Conservation (phyloP, 192 early-diverging fungal species). For the Chytriomyces sp. region DNA sequence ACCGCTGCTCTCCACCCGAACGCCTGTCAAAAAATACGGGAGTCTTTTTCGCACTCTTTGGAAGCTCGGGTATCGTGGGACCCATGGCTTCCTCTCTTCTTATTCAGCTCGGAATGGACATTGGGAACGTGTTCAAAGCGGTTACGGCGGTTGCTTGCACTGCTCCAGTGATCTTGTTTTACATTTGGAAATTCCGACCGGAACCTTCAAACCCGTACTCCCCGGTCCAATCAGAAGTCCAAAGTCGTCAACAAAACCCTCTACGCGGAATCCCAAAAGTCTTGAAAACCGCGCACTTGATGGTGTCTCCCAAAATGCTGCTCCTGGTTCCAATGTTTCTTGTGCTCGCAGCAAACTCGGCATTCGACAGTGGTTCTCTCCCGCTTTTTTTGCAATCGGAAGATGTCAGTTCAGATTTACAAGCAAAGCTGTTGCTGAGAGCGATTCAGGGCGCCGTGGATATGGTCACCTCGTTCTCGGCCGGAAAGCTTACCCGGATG, state of each 20-base stretch:
- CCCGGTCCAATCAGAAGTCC: too few species aligned
- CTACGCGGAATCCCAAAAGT: not conserved
- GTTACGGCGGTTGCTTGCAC: conserved; percentile 14
- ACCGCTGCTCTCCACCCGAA: not conserved
- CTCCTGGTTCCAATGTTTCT: conserved; percentile 16
- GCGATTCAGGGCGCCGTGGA: not conserved
- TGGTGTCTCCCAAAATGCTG: conserved; percentile 14
- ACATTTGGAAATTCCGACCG: conserved; percentile 5
- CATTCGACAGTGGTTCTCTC: conserved; percentile 20
- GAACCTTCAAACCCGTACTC: conserved; percentile 28
- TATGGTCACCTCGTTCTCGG: not conserved
- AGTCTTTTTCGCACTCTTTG: conserved; percentile 16
- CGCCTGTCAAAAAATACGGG: conserved; percentile 13
- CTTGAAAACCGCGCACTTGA: conserved; percentile 18
- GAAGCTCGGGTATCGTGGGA: conserved; percentile 16
- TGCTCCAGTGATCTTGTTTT: conserved; percentile 8
- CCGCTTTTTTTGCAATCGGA: conserved; percentile 13
- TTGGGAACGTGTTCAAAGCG: conserved; percentile 20
- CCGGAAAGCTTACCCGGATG: not conserved
- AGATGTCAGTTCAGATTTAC: not conserved
- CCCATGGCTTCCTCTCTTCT: conserved; percentile 11
- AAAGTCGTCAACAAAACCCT: not conserved
- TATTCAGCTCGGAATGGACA: conserved; percentile 19
- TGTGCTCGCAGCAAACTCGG: conserved; percentile 4
- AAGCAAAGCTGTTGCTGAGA: not conserved